Conservation (phyloP, 768 basidiomycete species). For the Lentinula lateritia region DNA sequence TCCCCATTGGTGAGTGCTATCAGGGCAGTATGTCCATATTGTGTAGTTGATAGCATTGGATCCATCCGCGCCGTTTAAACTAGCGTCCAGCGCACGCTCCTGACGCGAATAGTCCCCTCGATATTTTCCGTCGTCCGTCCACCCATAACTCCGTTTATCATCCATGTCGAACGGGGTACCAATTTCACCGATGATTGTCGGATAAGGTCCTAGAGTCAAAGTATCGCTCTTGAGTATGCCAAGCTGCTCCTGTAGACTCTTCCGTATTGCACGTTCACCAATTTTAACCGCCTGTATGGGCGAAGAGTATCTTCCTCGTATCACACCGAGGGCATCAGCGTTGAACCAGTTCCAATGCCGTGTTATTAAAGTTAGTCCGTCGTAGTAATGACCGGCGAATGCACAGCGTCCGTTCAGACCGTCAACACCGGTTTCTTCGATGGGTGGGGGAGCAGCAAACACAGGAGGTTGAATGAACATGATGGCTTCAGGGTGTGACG, state of each 20-base stretch:
- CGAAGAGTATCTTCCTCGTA: constrained; percentile 74
- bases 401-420: constrained; percentile 60
- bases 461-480: constrained; percentile 91
- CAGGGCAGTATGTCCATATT: constrained; percentile 84
- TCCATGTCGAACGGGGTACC: constrained; percentile 97
- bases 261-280: constrained; percentile 80
- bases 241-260: constrained; percentile 78
- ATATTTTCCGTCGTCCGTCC: constrained; percentile 57
- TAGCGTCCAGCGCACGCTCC: constrained; percentile 84
- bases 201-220: constrained; percentile 61
- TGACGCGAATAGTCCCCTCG: constrained; percentile 75
- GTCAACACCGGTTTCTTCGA: constrained; percentile 33
- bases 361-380: constrained; percentile 89
- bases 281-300: constrained; percentile 70
- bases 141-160: constrained; percentile 77
- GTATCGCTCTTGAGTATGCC: constrained; percentile 74
- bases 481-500: constrained; percentile 74
- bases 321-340: constrained; percentile 88
- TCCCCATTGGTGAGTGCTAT: constrained; percentile 83
- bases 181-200: constrained; percentile 93
- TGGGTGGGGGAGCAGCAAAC: constrained; percentile 69
- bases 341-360: constrained; percentile 95
- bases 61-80: constrained; percentile 74
- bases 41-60: constrained; percentile 72
- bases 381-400: constrained; percentile 88